phyloP scores from a whole-genome alignment of 23 red algal genomes.

The Gracilaria gracilis region DNA sequence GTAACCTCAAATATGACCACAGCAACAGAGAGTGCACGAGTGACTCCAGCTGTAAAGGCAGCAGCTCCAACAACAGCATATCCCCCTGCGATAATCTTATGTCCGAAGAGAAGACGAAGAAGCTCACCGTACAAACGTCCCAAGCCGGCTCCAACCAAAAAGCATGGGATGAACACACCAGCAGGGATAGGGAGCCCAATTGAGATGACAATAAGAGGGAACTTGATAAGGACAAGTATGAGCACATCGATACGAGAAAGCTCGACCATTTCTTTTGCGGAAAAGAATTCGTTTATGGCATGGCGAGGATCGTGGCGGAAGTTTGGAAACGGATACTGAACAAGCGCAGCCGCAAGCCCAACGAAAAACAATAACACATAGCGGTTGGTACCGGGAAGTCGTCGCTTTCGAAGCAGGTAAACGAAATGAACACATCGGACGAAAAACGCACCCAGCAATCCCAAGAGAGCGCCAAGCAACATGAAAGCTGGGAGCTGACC shows the following conservation, averaged over 20 bases:
- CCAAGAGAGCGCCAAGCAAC: slow-evolving; percentile 89
- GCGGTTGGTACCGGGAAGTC: slow-evolving; percentile 78
- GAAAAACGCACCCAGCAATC: slow-evolving; percentile 89
- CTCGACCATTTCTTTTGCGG: slow-evolving; percentile 67
- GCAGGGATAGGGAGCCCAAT: slow-evolving; percentile 97
- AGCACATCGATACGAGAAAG: slow-evolving; percentile 78
- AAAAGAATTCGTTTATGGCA: slow-evolving; percentile 98
- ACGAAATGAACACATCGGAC: slow-evolving; percentile 90
- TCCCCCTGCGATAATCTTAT: slow-evolving; percentile 86
- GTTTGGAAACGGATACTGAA: slow-evolving; percentile 93
- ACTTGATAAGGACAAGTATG: slow-evolving; percentile 89
- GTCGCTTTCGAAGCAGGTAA: slow-evolving; percentile 87
- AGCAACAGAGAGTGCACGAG: slow-evolving; percentile 91
- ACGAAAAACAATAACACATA: slow-evolving; percentile 89
- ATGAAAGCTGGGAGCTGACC: slow-evolving; percentile 85
- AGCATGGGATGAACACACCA: slow-evolving; percentile 97
- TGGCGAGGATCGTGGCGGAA: slow-evolving; percentile 93
- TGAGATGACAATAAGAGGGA: slow-evolving; percentile 91
- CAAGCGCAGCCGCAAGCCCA: slow-evolving; percentile 74
- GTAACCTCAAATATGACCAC: slow-evolving; percentile 99
- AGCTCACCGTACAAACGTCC: slow-evolving; percentile 98
- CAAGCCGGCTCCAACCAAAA: slow-evolving; percentile 89
- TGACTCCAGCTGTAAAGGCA: slow-evolving; percentile 97
- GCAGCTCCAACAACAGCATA: slow-evolving; percentile 98
- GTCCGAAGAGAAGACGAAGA: slow-evolving; percentile 85